Base-by-base conservation (phyloP, 2,329 filamentous ascomycete genomes). In the Corynespora cassiicola region DNA sequence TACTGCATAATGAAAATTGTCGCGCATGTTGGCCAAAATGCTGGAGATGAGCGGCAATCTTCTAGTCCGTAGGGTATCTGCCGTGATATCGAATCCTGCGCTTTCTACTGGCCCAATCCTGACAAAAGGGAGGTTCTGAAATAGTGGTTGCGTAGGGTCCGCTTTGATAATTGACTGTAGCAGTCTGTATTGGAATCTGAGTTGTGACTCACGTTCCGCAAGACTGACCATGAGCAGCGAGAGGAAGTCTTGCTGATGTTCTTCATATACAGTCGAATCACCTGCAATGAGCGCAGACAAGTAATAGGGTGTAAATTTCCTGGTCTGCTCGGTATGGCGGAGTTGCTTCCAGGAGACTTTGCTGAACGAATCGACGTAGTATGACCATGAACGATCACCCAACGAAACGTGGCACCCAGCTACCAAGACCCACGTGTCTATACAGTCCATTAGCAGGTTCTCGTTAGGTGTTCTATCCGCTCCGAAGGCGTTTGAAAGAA, bases 401-500 rank as follows among this genome's bases (percentile, higher is more conserved):
- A 65, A 61, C 42, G 72, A 63, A 11, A 82, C 74, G 28, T 77
- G 69, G 7, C 65, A 52, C n/a, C 66, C 57, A 3, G 75, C 77
- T 23, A 81, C 50, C 5, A 66, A 66, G 7, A 73, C 66, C 82
- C 82, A 86, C 12, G 74, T 74, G 42, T 83, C 76, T 11, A 83
- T 65, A 9, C 76, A 63, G 26, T 70, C 73, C 30, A 73, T 59
- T 5, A 85, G 69, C 5, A 85, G 58, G 2, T 57, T 59, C 49
- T 85, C 81, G 29, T 82, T 76, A 14, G 72, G 66, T 11, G 68
- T 56, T 14, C n/a, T 37, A 39, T 85, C 82, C 22, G 79, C 77
- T 6, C 82, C 82, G 54, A 85, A 84, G 34, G 77, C 77, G 42
- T 81, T 83, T 1, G 81, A 85, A 15, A 84, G 62, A 17, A 85